phyloP scores from a whole-genome alignment of 768 basidiomycete genomes.

The Gloeopeniophorella convolvens region DNA sequence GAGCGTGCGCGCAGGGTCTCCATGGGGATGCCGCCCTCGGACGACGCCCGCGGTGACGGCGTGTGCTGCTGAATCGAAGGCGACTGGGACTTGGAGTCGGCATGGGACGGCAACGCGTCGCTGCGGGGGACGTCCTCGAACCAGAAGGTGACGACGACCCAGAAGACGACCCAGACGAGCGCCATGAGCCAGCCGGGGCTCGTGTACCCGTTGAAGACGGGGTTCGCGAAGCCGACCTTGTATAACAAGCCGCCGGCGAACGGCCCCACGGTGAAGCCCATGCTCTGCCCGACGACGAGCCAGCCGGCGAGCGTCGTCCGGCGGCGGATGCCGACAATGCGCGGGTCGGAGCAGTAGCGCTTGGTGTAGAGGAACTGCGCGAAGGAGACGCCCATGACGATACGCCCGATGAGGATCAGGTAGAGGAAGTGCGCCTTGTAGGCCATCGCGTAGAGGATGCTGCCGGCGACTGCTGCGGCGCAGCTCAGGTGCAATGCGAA shows the following conservation, averaged over 20 bases:
- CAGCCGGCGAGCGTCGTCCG: constrained; percentile 57
- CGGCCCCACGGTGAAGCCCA: constrained; percentile 57
- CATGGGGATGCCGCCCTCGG: neutral
- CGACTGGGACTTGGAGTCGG: too few species aligned
- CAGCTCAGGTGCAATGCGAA: constrained; percentile 51
- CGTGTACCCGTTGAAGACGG: constrained; percentile 60
- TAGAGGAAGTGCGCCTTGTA: constrained; percentile 56
- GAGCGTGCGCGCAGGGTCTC: neutral
- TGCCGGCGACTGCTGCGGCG: constrained; percentile 44
- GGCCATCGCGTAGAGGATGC: constrained; percentile 55
- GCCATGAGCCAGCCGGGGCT: constrained; percentile 65
- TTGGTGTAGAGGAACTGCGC: constrained; percentile 63
- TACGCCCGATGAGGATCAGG: constrained; percentile 65
- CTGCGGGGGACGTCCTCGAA: constrained; percentile 30
- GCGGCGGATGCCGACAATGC: constrained; percentile 56
- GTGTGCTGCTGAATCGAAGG: neutral
- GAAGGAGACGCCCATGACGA: constrained; percentile 54
- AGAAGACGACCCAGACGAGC: constrained; percentile 45
- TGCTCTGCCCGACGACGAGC: constrained; percentile 55
- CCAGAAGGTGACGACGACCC: constrained; percentile 30
- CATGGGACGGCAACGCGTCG: neutral
- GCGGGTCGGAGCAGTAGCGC: constrained; percentile 63
- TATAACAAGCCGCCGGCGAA: constrained; percentile 58
- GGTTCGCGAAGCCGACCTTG: constrained; percentile 50
- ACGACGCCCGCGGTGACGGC: neutral